Evolutionary conservation across 768 basidiomycete genomes (phyloP).

Genomic region (Termitomyces eurrhizus): DNA sequence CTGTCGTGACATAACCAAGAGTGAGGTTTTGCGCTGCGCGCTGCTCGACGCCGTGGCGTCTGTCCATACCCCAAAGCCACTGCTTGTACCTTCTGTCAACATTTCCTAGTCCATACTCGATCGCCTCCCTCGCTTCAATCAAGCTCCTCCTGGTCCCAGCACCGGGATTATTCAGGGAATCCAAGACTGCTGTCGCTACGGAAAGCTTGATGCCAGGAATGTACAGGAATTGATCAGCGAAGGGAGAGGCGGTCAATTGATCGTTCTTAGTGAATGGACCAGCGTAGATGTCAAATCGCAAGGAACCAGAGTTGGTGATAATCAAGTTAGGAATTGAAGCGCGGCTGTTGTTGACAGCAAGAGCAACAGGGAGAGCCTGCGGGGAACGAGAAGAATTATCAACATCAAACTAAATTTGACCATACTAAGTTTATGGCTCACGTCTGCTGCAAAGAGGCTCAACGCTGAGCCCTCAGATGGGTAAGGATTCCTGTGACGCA

Average conservation of each 20-base stretch:
- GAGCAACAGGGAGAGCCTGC: conserved; percentile 51
- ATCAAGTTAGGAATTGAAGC: conserved; percentile 58
- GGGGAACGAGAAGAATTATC: not conserved
- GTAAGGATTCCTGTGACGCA: conserved; percentile 47
- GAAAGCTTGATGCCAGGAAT: conserved; percentile 51
- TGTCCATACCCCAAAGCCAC: conserved; percentile 61
- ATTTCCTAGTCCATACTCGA: not conserved
- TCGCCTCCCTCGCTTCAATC: conserved; percentile 31
- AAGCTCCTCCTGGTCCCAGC: conserved; percentile 2
- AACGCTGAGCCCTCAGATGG: conserved; percentile 60
- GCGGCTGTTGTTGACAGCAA: conserved; percentile 62
- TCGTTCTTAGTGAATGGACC: conserved; percentile 81
- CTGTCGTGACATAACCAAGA: conserved; percentile 67
- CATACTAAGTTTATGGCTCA: conserved; percentile 13
- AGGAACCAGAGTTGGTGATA: conserved; percentile 60
- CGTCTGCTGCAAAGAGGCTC: conserved; percentile 51
- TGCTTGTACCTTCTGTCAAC: conserved; percentile 14
- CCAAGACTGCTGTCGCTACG: conserved; percentile 51
- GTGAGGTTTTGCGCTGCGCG: conserved; percentile 52
- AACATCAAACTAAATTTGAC: not conserved
- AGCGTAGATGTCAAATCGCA: conserved; percentile 62
- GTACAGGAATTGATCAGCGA: conserved; percentile 59
- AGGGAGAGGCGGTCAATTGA: conserved; percentile 73
- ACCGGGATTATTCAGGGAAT: conserved; percentile 42
- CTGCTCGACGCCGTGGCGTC: conserved; percentile 30